phyloP scores from a whole-genome alignment of 495 filamentous ascomycete species.

The Aspergillus carlsbadensis region DNA sequence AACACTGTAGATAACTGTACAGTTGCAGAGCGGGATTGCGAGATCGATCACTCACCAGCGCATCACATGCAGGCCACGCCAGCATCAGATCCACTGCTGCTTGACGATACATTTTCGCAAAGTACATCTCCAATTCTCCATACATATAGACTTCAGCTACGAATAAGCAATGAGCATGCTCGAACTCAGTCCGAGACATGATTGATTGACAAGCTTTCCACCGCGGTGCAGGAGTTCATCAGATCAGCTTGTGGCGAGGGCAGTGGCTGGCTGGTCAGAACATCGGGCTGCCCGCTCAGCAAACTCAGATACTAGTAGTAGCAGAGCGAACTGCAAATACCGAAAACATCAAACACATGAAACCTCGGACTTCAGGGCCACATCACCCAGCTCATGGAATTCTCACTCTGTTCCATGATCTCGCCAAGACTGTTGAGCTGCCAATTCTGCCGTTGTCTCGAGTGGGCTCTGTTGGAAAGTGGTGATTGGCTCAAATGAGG shows the following conservation, averaged over 20 bases:
- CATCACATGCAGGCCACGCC: background rate
- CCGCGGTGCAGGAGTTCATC: background rate
- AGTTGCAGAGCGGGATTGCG: background rate
- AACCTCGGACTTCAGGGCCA: constrained; percentile 8
- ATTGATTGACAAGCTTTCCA: background rate
- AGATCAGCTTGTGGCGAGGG: background rate
- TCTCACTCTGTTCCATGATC: background rate
- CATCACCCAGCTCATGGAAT: too few relatives aligned
- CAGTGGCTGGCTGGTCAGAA: background rate
- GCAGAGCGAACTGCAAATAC: background rate
- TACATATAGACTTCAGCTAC: too few relatives aligned
- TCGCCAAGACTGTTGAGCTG: constrained; percentile 20
- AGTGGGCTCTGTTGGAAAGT: background rate
- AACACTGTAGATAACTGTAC: background rate
- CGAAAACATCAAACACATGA: constrained; percentile 5
- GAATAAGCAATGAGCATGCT: background rate
- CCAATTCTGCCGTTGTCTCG: constrained; percentile 4
- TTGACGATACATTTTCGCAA: background rate
- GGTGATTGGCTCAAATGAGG: constrained; percentile 9
- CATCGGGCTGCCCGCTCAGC: background rate
- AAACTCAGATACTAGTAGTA: background rate
- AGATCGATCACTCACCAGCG: too few relatives aligned
- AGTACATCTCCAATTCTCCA: background rate
- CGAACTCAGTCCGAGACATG: background rate
- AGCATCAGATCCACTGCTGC: too few relatives aligned